Percentiles rank a stretch among this genome's conserved stretches.
These are phyloP conservation scores for Encephalitozoon romaleae DNA, from an alignment of 371 early-diverging fungal genomes.

Conservation along the genomic window DNA sequence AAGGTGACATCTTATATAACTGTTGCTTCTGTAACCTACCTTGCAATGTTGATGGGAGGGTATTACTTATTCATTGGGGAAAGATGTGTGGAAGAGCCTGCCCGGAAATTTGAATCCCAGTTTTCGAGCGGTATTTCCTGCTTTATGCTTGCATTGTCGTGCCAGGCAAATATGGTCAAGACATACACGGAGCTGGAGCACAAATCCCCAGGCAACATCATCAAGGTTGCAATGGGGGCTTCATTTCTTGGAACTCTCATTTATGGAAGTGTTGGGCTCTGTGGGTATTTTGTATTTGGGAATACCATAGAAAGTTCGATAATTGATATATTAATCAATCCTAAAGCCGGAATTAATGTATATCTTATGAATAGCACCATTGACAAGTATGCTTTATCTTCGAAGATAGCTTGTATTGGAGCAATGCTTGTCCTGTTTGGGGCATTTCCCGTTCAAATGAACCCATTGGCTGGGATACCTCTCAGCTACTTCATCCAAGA, in stretches of 20 bases:
- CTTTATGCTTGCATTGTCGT: slow-evolving; percentile 53
- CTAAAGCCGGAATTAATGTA: neutral
- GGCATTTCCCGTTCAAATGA: slow-evolving; percentile 23
- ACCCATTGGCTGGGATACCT: slow-evolving; percentile 16
- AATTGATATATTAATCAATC: neutral
- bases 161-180: slow-evolving; percentile 55
- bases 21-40: slow-evolving; percentile 24
- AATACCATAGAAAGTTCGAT: neutral
- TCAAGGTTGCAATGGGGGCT: slow-evolving; percentile 24
- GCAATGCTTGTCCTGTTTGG: slow-evolving; percentile 28
- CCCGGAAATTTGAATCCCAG: neutral
- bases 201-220: slow-evolving; percentile 22
- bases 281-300: slow-evolving; percentile 36
- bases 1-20: slow-evolving; percentile 18
- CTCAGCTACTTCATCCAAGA: neutral
- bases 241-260: slow-evolving; percentile 30
- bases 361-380: neutral
- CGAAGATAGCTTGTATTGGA: slow-evolving; percentile 7
- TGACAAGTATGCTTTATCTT: neutral
- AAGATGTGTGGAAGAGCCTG: neutral
- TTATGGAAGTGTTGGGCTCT: slow-evolving; percentile 41
- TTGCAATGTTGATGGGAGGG: slow-evolving; percentile 8
- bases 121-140: slow-evolving; percentile 14
- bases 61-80: slow-evolving; percentile 3
- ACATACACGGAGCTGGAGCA: slow-evolving; percentile 47